These are phyloP conservation scores for Amyloporia xantha DNA, from an alignment of 768 basidiomycete genomes.

Conservation along the genomic window DNA sequence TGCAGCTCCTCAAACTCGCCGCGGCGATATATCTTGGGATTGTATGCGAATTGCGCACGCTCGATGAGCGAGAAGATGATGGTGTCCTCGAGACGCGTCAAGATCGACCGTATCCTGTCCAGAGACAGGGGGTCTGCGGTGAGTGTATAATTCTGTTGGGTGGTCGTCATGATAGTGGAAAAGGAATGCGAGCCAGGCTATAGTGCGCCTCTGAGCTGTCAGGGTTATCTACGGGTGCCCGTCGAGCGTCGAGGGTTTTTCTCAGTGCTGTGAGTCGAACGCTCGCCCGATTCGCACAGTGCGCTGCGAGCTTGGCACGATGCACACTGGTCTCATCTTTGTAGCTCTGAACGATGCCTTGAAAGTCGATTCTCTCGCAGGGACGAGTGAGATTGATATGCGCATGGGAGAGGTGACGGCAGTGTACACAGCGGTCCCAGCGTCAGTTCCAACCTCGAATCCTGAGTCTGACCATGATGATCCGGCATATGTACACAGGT, in stretches of 20 bases:
- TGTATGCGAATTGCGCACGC: conserved; percentile 93
- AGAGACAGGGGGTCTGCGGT: conserved; percentile 74
- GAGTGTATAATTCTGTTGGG: conserved; percentile 55
- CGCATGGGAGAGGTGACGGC: background rate
- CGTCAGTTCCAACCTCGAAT: too few relatives aligned
- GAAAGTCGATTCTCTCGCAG: background rate
- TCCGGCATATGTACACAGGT: background rate
- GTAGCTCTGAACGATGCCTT: background rate
- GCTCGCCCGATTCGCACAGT: background rate
- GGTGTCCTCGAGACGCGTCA: conserved; percentile 92
- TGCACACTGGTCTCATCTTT: background rate
- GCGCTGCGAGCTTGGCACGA: background rate
- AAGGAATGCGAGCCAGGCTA: background rate
- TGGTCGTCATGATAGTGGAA: conserved; percentile 17
- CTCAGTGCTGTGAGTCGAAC: background rate
- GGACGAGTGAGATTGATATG: background rate
- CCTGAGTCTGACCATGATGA: background rate
- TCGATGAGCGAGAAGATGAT: conserved; percentile 98
- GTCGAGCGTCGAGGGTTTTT: background rate
- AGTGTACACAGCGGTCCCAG: background rate
- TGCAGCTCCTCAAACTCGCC: conserved; percentile 76
- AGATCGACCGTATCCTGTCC: conserved; percentile 81
- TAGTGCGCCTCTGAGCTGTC: background rate
- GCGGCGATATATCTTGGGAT: conserved; percentile 79
- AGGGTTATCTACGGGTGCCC: background rate